phyloP scores from a whole-genome alignment of 495 filamentous ascomycete genomes.

The Tuber magnatum region DNA sequence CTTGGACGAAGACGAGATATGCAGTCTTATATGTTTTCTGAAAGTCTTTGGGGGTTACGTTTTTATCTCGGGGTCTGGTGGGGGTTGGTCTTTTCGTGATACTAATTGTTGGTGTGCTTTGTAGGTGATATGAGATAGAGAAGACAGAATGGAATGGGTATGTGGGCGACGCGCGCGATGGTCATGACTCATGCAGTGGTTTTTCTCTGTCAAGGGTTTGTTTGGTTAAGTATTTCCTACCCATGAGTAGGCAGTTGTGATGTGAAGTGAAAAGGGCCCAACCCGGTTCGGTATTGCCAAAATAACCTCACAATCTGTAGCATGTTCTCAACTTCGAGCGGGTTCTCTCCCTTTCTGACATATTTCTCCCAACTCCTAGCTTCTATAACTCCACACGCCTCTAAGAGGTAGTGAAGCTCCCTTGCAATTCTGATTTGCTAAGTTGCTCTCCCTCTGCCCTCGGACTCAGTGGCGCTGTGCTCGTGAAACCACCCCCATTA shows the following conservation, averaged over 20 bases:
- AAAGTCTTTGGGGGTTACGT: background rate
- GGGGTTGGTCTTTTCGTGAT: background rate
- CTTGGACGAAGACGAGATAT: slow-evolving; percentile 27
- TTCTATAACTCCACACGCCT: background rate
- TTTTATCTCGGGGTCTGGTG: background rate
- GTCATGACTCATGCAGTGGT: background rate
- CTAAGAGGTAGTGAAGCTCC: background rate
- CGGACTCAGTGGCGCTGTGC: background rate
- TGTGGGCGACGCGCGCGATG: background rate
- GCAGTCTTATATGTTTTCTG: background rate
- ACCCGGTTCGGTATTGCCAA: background rate
- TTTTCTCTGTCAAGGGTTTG: background rate
- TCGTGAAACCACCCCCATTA: too few species aligned
- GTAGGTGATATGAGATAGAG: background rate
- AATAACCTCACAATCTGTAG: background rate
- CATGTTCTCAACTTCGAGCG: background rate
- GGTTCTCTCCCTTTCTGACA: background rate
- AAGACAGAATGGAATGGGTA: background rate
- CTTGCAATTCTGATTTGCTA: background rate
- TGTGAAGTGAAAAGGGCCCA: background rate
- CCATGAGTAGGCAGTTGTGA: background rate
- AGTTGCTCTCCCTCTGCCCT: background rate
- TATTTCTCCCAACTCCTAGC: background rate
- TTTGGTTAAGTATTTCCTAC: background rate
- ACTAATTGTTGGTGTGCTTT: background rate